Percentiles rank a stretch among this genome's conserved stretches.
Conservation (phyloP, 441 rosid species). For the Daphne laureola region DNA sequence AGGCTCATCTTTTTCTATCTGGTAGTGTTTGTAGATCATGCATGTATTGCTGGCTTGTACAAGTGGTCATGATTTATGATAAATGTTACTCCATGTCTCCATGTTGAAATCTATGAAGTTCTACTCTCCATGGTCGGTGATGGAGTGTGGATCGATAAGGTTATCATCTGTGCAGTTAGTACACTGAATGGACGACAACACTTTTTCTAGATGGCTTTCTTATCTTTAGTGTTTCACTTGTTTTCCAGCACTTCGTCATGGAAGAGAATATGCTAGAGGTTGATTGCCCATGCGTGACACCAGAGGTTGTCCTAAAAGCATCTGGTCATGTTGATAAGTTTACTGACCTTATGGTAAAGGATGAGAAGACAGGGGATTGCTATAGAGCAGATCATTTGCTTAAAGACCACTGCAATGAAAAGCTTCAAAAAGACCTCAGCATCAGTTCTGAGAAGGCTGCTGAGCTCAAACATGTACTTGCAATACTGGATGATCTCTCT, state of each 20-base stretch:
- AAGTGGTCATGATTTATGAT: too few relatives aligned
- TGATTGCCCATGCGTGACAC: conserved; percentile 72
- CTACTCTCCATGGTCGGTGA: too few relatives aligned
- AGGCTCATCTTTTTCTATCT: too few relatives aligned
- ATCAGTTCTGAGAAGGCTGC: conserved; percentile 44
- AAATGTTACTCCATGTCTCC: too few relatives aligned
- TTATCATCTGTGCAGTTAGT: too few relatives aligned
- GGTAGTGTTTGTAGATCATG: too few relatives aligned
- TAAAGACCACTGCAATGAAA: conserved; percentile 67
- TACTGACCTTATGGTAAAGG: conserved; percentile 79
- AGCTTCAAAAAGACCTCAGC: conserved; percentile 57
- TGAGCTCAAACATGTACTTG: conserved; percentile 52
- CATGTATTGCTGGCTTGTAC: too few relatives aligned
- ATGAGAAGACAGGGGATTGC: conserved; percentile 61
- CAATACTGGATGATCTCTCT: conserved; percentile 61
- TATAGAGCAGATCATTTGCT: conserved; percentile 70
- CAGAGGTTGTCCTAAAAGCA: conserved; percentile 67
- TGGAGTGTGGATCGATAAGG: too few relatives aligned
- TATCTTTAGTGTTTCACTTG: conserved; percentile 5
- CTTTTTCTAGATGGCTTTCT: background rate
- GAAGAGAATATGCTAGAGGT: conserved; percentile 79
- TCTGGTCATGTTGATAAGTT: conserved; percentile 78
- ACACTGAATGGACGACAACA: too few relatives aligned
- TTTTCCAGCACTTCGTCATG: conserved; percentile 57
- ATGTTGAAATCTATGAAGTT: too few relatives aligned